Base-by-base conservation (phyloP, 192 early-diverging fungal species). In the Coemansia reversa region DNA sequence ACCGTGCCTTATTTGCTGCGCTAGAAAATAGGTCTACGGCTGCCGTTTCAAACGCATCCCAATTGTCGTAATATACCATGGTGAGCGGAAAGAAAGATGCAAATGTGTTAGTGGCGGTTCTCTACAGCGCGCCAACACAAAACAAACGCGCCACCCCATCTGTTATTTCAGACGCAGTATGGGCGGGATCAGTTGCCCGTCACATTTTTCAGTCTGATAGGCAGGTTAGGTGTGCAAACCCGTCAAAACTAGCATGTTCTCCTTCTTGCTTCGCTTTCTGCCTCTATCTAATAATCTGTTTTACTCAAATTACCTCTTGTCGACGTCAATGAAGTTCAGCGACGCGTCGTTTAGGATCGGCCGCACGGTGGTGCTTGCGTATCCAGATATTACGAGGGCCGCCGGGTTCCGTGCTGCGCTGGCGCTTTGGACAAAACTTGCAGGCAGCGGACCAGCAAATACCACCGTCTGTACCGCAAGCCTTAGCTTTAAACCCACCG, bases 351-450 rank as follows among this genome's bases (percentile, higher is more conserved):
- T 70, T 51, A 64, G 52, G 49, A 63, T 79, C 45, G 66, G 66
- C 9, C 59, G 23, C 22, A 74, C 71, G 0, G 76, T 64, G 7
- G 65, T 79, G 23, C 60, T 79, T 14, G 76, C 76, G 27, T 79
- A 73, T 45, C 71, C 76, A 2, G 76, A 79, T 55, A 50, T 63
- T 33, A 79, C 76, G 32, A 58, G 76, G 52, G 52, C 74, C 22
- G 76, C 63, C 30, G 76, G 76, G 25, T 79, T 74, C 53, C 76
- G 76, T 24, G 67, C 76, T 28, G 76, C 64, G 18, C 64, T 79
- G 19, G 64, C 47, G 22, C 71, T 79, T 6, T 69, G 71, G 63
- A 35, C 16, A 24, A 11, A 29, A 16, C 58, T 79, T 18, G 52
- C 54, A 16, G 55, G n/a, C 24, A 30, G 27, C 4, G 60, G 16